Conservation (phyloP, 192 early-diverging fungal species). For the Pecoramyces ruminantium region DNA sequence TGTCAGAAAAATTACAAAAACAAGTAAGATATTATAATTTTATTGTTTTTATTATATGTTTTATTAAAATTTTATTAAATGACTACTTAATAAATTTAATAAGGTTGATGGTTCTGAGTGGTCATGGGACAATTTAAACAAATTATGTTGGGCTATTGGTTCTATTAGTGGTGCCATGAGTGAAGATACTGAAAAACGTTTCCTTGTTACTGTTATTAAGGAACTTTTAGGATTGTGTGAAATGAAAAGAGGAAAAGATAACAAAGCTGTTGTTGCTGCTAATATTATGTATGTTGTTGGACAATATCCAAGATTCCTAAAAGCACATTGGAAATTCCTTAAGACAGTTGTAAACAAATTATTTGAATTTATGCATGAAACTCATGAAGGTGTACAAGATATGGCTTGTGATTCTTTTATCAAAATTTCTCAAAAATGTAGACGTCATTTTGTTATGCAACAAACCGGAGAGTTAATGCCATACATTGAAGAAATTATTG, state of each 20-base stretch:
- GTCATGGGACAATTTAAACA: slow-evolving; percentile 85
- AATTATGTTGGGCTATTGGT: slow-evolving; percentile 98
- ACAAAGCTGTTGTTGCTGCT: slow-evolving; percentile 97
- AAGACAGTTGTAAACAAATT: slow-evolving; percentile 99
- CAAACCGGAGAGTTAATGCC: slow-evolving; percentile 76
- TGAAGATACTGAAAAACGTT: slow-evolving; percentile 92
- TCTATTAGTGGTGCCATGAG: slow-evolving; percentile 93
- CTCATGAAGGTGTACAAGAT: slow-evolving; percentile 97
- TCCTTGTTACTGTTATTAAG: slow-evolving; percentile 97
- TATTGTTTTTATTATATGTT: background rate
- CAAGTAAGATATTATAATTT: slow-evolving; percentile 37
- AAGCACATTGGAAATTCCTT: slow-evolving; percentile 99
- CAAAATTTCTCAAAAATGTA: slow-evolving; percentile 96
- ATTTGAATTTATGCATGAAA: slow-evolving; percentile 99
- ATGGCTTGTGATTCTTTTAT: slow-evolving; percentile 99
- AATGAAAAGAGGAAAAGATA: slow-evolving; percentile 96
- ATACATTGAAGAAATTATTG: slow-evolving; percentile 94
- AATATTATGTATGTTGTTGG: slow-evolving; percentile 99
- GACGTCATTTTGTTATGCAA: slow-evolving; percentile 83
- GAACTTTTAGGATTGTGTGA: slow-evolving; percentile 88
- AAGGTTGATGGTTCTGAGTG: slow-evolving; percentile 88
- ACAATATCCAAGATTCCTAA: slow-evolving; percentile 99
- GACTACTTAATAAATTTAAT: no score
- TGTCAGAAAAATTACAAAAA: slow-evolving; percentile 76
- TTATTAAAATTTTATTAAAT: background rate